Base-by-base conservation (phyloP, 179 eudicot genomes). In the Pouteria campechiana region DNA sequence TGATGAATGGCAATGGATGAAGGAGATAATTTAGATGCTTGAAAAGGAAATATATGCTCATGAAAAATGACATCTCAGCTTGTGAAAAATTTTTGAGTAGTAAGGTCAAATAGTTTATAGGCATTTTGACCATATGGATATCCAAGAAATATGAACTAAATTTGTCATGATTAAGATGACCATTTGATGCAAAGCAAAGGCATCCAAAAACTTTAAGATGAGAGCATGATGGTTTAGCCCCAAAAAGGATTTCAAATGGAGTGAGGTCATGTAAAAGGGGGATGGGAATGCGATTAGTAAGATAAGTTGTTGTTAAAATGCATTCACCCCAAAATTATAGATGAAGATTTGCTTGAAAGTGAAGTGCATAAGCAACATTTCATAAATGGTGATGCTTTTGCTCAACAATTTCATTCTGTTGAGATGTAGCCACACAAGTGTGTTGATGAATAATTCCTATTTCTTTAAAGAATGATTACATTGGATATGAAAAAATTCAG, bases 141-240 rank as follows among this genome's bases (percentile, higher is more conserved):
- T 0, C 60, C 46, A 35, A 46, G 30, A 37, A 55, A 46, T 0
- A 55, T 16, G 17, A 37, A 44, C 4, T 29, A 23, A 48, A 48
- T 34, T 48, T 48, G 12, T 48, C n/a, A n/a, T n/a, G 53, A 3
- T 22, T 25, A 4, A 25, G 32, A 20, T 6, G 10, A 11, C 34
- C 41, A 24, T 35, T 48, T 2, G 53, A 33, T 18, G 53, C 32
- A 48, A 28, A 48, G 13, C 53, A 48, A 48, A 48, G 53, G 21
- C 53, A 48, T 7, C 32, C 53, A 14, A 48, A 48, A 23, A 14
- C 27, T 7, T 33, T 14, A 3, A 48, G 53, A 22, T 48, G 30
- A 11, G 1, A 15, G 7, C 36, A 48, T 17, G 25, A 9, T 0
- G 44, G 35, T 37, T 0, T 10, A 16, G 5, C 37, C 7, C 20